A percentile compares a stretch with the other conserved stretches of the same genome.
Conservation (phyloP, 345 rosid genomes). For the Hibiscus syriacus region DNA sequence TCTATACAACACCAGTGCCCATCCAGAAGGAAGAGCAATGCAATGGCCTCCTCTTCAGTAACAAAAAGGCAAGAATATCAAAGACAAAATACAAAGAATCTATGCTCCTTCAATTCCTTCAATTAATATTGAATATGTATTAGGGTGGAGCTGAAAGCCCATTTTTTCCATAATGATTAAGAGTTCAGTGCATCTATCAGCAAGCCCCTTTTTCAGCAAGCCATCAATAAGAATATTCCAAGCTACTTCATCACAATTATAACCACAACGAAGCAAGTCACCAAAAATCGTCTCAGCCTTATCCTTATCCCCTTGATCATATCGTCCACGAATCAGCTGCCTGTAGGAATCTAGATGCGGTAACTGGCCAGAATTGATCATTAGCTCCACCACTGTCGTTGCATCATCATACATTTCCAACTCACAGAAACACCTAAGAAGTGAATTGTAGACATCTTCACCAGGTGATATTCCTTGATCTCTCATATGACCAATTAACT, state of each 20-base stretch:
- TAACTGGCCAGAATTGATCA: conserved; percentile 52
- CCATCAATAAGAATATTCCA: conserved; percentile 87
- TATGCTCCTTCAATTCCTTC: conserved; percentile 50
- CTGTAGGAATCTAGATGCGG: conserved; percentile 65
- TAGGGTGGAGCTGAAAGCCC: conserved; percentile 53
- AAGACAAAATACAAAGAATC: not conserved
- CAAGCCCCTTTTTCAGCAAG: conserved; percentile 49
- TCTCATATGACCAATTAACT: conserved; percentile 46
- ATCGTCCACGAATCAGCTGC: conserved; percentile 57
- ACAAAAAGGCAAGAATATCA: not conserved
- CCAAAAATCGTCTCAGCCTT: conserved; percentile 45
- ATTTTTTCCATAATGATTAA: conserved; percentile 54
- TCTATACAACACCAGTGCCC: not conserved
- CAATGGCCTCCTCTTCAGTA: not conserved
- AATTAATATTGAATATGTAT: conserved; percentile 50
- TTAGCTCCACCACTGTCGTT: conserved; percentile 37
- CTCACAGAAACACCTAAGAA: conserved; percentile 59
- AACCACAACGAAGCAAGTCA: conserved; percentile 49
- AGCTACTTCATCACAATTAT: conserved; percentile 69
- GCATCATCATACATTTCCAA: conserved; percentile 42
- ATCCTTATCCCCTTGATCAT: conserved; percentile 41
- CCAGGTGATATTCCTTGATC: conserved; percentile 45
- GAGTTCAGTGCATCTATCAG: conserved; percentile 53
- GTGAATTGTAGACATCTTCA: conserved; percentile 48
- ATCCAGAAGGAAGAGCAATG: not conserved